Evolutionary conservation across 805 yeast genomes (phyloP), one percentile per base, ranked within the genome.

Genomic region (Hanseniaspora guilliermondii): DNA sequence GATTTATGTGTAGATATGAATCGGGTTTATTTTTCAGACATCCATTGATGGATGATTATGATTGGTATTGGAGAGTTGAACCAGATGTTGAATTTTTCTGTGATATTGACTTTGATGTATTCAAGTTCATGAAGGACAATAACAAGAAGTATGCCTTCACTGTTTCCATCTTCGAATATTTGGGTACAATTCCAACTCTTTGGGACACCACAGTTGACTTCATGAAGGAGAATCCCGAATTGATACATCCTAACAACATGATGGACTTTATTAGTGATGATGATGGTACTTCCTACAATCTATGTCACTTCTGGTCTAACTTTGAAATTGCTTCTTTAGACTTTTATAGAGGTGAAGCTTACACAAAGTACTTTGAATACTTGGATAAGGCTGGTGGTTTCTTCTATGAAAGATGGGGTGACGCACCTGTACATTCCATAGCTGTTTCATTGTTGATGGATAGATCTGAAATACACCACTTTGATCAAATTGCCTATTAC

Each of bases 51-150:
- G 73, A 73, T 54, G 82, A 85, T n/a, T 87, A 80, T 67, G 87
- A 85, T 58, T 88, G 83, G 76, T 88, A 88, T 74, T 88, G 96
- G 96, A 80, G 96, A 70, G 95, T 88, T 54, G 96, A 88, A 69
- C 96, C 96, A 19, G 85, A 80, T 65, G 77, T 85, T 65, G 77
- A 78, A 67, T 77, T 87, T 61, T 82, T 73, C 69, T 87, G 96
- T 74, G 95, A 88, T 68, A 72, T 88, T 56, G 80, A 82, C 63
- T 83, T 81, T 68, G 95, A 85, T 67, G 72, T 83, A 32, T 87
- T 87, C 78, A 80, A 82, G 69, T 86, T 75, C 68, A 85, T 87
- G 95, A 73, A 76, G 60, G 91, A 85, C 59, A 82, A 84, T 64
- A 71, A 77, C 60, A 83, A 83, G 70, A 76, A 73, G 59, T 87